Conservation (phyloP, 805 yeast genomes). For the Yamadazyma scolyti region DNA sequence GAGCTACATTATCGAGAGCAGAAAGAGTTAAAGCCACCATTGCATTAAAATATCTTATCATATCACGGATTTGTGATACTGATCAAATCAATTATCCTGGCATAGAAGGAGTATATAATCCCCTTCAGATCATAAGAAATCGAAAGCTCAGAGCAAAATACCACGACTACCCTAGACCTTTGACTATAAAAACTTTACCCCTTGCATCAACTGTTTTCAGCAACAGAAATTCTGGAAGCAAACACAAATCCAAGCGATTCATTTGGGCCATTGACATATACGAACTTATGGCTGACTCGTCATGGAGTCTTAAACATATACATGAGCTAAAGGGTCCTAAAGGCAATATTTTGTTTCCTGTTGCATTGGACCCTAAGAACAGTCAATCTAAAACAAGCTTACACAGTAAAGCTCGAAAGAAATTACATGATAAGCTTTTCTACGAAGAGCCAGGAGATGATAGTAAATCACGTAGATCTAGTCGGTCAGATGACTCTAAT, state of each 20-base stretch:
- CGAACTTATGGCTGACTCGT: slow-evolving; percentile 53
- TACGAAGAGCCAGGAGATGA: slow-evolving; percentile 14
- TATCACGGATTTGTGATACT: slow-evolving; percentile 37
- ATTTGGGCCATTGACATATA: slow-evolving; percentile 64
- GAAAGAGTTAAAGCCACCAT: slow-evolving; percentile 47
- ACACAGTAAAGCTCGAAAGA: slow-evolving; percentile 6
- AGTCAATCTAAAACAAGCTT: slow-evolving; percentile 3
- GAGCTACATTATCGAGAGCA: slow-evolving; percentile 41
- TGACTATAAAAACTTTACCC: slow-evolving; percentile 48
- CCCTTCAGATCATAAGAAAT: slow-evolving; percentile 77
- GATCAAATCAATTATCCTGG: slow-evolving; percentile 33
- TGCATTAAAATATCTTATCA: slow-evolving; percentile 45
- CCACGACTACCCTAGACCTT: slow-evolving; percentile 43
- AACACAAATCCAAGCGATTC: slow-evolving; percentile 38
- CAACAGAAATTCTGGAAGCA: slow-evolving; percentile 19
- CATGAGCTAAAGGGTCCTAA: slow-evolving; percentile 41
- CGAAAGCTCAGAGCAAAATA: slow-evolving; percentile 54
- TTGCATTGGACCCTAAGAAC: slow-evolving; percentile 4
- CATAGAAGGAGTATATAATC: slow-evolving; percentile 72
- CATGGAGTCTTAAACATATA: slow-evolving; percentile 59
- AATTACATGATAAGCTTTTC: slow-evolving; percentile 33
- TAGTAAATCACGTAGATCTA: neutral
- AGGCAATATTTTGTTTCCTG: slow-evolving; percentile 54
- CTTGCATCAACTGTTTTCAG: slow-evolving; percentile 66
- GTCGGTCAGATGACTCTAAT: neutral